These are phyloP conservation scores for Ceriops tagal DNA, from an alignment of 345 rosid species.

Conservation along the genomic window DNA sequence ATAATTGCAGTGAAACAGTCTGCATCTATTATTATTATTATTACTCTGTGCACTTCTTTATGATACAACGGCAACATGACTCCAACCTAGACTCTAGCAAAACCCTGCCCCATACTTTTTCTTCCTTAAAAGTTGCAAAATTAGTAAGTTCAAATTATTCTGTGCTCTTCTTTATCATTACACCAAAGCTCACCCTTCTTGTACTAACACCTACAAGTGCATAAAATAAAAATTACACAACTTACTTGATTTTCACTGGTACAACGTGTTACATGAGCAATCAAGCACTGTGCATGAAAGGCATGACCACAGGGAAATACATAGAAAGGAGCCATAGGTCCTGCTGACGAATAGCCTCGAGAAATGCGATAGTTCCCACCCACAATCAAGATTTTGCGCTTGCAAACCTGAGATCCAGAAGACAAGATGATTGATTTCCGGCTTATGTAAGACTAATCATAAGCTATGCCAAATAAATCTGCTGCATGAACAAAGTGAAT, in stretches of 20 bases:
- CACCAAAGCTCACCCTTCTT: too few relatives aligned
- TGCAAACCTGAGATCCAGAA: conserved; percentile 53
- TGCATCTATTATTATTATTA: too few relatives aligned
- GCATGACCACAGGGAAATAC: conserved; percentile 96
- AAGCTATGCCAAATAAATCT: neutral
- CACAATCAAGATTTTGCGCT: conserved; percentile 66
- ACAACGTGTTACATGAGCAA: conserved; percentile 72
- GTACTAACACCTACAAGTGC: neutral
- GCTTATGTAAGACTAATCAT: neutral
- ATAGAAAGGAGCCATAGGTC: conserved; percentile 90
- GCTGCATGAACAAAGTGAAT: neutral
- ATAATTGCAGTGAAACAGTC: too few relatives aligned
- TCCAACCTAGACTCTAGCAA: too few relatives aligned
- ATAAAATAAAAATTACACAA: conserved; percentile 2
- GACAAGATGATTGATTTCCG: neutral
- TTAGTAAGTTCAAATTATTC: too few relatives aligned
- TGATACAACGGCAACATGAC: too few relatives aligned
- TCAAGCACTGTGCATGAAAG: conserved; percentile 82
- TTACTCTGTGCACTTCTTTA: too few relatives aligned
- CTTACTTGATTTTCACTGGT: conserved; percentile 55
- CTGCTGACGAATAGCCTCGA: conserved; percentile 69
- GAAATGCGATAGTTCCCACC: conserved; percentile 66
- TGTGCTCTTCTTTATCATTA: too few relatives aligned
- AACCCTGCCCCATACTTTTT: too few relatives aligned
- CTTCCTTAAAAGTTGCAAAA: too few relatives aligned